Base-by-base conservation (phyloP, 371 early-diverging fungal genomes). In the Haplosporangium sp. region DNA sequence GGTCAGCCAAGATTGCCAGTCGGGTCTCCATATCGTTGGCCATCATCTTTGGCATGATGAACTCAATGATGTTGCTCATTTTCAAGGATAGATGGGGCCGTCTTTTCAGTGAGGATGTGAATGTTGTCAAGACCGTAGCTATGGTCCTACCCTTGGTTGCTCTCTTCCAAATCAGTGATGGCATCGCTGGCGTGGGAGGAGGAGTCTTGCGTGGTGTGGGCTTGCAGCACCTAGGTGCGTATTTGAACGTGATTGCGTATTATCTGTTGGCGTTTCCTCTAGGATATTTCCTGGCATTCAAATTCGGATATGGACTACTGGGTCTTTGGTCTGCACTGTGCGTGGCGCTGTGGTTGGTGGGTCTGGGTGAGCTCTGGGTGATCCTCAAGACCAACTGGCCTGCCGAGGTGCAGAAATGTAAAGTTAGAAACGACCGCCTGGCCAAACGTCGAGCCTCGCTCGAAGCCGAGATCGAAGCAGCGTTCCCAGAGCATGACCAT, bases 141-240 rank as follows among this genome's bases (percentile, higher is more conserved):
- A 59, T 61, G 41, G 85, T 96, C 37, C 77, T 96, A 62, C 96
- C 96, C 0, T 65, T 94, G 6, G 92, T 86, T 37, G 94, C 96
- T 0, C 55, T 93, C 43, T 95, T 93, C 83, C 98, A 97, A 77
- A 82, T 95, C 62, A 63, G 80, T 29, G 94, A 94, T 79, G 89
- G 91, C 1, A 59, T 90, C 12, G 89, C 88, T 20, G 86, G 88
- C 60, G 87, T 92, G 7, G 84, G 87, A 13, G 91, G 92, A 4
- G 94, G 94, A 51, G 85, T 93, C 4, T 83, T 94, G 29, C 88
- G 94, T 43, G 92, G 93, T 51, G 76, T 89, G 2, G 94, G 93
- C 18, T 74, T 90, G 43, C 93, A 93, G 62, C 87, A 88, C 18
- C 61, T 90, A 21, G 93, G 92, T 10, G 93, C 94, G 5, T 82